Evolutionary conservation across 805 yeast genomes (phyloP).

Genomic region (Metschnikowia baotianmanensis): DNA sequence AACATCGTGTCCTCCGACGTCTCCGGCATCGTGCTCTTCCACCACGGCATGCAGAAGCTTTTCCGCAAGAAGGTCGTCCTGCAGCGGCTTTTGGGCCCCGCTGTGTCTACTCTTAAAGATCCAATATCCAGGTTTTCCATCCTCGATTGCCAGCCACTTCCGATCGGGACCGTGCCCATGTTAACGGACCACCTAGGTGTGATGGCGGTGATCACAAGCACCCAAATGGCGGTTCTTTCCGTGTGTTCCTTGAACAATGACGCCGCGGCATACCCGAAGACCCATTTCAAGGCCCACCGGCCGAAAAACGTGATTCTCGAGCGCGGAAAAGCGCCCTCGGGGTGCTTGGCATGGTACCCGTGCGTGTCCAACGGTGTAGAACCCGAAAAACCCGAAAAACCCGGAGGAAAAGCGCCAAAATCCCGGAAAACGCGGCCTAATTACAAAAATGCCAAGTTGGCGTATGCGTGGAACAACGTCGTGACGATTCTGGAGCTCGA

Average conservation of each 20-base stretch:
- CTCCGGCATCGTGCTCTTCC: conserved; percentile 52
- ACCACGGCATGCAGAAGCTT: conserved; percentile 59
- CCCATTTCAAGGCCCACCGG: conserved; percentile 53
- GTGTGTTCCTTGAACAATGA: conserved; percentile 44
- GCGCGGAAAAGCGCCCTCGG: conserved; percentile 25
- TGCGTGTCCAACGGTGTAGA: too few species aligned
- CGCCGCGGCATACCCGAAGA: conserved; percentile 27
- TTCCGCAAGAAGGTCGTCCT: conserved; percentile 49
- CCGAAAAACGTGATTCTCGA: conserved; percentile 37
- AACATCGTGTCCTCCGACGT: conserved; percentile 33
- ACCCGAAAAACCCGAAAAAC: too few species aligned
- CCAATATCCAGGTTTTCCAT: conserved; percentile 18
- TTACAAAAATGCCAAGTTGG: conserved; percentile 46
- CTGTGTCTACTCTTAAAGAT: conserved; percentile 23
- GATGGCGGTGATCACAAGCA: conserved; percentile 56
- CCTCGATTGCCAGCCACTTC: conserved; percentile 46
- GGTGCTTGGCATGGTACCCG: conserved; percentile 66
- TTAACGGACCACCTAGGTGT: conserved; percentile 58
- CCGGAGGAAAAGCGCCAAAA: too few species aligned
- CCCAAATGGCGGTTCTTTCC: conserved; percentile 51
- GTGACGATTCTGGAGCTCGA: conserved; percentile 54
- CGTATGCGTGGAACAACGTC: conserved; percentile 66
- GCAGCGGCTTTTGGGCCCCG: conserved; percentile 51
- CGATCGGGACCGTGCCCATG: conserved; percentile 55
- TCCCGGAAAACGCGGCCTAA: too few species aligned